These are phyloP conservation scores for Colletotrichum abscissum DNA, from an alignment of 2,329 filamentous ascomycete species.

Conservation along the genomic window DNA sequence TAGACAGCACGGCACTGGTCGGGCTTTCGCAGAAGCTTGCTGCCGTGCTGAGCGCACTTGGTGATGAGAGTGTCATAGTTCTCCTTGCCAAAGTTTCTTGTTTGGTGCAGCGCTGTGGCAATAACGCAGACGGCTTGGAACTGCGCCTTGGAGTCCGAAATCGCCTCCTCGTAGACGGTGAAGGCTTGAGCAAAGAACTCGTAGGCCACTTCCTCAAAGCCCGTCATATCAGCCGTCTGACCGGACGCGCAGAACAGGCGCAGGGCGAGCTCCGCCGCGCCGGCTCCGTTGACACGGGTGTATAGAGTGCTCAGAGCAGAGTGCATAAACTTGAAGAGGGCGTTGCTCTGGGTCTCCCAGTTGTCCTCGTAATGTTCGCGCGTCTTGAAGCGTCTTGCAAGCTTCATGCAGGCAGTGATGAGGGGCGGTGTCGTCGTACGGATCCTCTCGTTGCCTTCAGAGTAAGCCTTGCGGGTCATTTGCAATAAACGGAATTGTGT, in stretches of 20 bases:
- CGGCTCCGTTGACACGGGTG: constrained; percentile 80
- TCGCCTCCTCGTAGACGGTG: constrained; percentile 95
- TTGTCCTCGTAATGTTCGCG: constrained; percentile 84
- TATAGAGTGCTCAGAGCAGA: constrained; percentile 88
- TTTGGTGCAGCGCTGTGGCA: constrained; percentile 87
- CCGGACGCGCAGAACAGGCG: constrained; percentile 92
- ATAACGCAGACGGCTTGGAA: constrained; percentile 98
- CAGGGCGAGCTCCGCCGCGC: constrained; percentile 87
- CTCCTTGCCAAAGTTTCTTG: constrained; percentile 91
- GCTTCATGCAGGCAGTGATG: constrained; percentile 88
- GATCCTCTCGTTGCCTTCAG: constrained; percentile 93
- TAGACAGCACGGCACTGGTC: constrained; percentile 98
- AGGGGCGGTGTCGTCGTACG: constrained; percentile 95
- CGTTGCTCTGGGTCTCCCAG: constrained; percentile 74
- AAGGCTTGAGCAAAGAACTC: constrained; percentile 99
- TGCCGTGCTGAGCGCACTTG: constrained; percentile 95
- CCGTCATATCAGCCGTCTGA: constrained; percentile 90
- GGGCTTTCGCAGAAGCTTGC: constrained; percentile 96
- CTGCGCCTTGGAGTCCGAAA: constrained; percentile 95
- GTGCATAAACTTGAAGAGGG: constrained; percentile 96
- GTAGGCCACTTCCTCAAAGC: constrained; percentile 95
- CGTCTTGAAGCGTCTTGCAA: constrained; percentile 88
- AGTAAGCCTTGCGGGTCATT: constrained; percentile 85
- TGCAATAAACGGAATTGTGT: constrained; percentile 95
- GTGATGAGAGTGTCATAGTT: constrained; percentile 99